These are phyloP conservation scores for Termitomyces heimii DNA, from an alignment of 768 basidiomycete genomes.

Conservation along the genomic window DNA sequence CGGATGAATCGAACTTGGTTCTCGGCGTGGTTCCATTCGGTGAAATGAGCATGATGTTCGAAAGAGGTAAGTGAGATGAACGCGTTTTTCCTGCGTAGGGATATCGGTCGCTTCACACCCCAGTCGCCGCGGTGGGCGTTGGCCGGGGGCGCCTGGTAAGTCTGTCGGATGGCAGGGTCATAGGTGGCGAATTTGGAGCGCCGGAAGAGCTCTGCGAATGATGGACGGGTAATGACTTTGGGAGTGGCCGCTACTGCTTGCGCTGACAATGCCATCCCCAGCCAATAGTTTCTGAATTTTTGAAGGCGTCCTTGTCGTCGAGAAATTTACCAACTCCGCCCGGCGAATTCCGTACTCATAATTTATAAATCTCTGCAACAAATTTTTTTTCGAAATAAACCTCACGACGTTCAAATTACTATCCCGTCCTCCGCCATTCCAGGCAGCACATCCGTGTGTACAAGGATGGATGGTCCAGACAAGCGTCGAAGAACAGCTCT, in stretches of 20 bases:
- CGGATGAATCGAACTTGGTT: conserved; percentile 61
- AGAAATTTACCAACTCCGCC: conserved; percentile 17
- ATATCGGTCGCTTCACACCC: conserved; percentile 80
- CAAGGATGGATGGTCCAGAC: conserved; percentile 82
- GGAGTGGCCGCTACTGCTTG: not conserved
- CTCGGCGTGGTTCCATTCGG: conserved; percentile 71
- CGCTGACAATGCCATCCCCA: conserved; percentile 20
- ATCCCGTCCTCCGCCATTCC: conserved; percentile 49
- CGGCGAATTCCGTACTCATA: conserved; percentile 21
- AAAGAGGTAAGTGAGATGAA: conserved; percentile 62
- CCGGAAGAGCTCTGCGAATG: conserved; percentile 73
- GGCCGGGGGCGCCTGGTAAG: conserved; percentile 67
- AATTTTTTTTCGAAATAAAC: conserved; percentile 16
- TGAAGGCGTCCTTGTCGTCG: not conserved
- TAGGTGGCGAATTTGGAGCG: conserved; percentile 79
- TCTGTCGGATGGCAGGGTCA: conserved; percentile 71
- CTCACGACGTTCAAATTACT: conserved; percentile 81
- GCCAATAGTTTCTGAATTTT: not conserved
- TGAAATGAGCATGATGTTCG: conserved; percentile 70
- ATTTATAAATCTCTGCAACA: conserved; percentile 18
- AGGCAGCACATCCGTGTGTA: conserved; percentile 24
- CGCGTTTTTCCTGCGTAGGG: conserved; percentile 56
- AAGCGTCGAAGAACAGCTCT: conserved; percentile 69
- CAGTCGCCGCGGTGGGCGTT: conserved; percentile 75
- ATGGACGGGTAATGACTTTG: conserved; percentile 8